Conservation (phyloP, 352 stramenopile species). For the Phytophthora syringae region DNA sequence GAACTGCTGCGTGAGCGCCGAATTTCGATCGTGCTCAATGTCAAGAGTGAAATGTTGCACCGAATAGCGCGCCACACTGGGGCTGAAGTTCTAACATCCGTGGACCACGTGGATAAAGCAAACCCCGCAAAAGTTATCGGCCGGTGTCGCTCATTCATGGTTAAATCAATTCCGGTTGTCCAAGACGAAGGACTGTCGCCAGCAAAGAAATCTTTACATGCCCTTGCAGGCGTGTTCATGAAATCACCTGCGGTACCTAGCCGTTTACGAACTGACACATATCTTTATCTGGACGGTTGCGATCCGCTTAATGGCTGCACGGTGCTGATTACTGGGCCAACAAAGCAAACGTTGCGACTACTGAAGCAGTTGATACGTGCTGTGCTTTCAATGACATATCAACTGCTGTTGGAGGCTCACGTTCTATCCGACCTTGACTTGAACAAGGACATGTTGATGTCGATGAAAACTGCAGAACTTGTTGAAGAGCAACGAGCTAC, state of each 20-base stretch:
- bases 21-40: conserved; percentile 95
- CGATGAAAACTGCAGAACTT: conserved; percentile 22
- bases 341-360: conserved; percentile 87
- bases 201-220: conserved; percentile 38
- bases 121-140: conserved; percentile 62
- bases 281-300: conserved; percentile 95
- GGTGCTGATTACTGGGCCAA: conserved; percentile 92
- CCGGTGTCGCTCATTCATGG: conserved; percentile 70
- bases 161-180: conserved; percentile 62
- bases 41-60: conserved; percentile 92
- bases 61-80: conserved; percentile 94
- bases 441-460: conserved; percentile 42
- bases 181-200: conserved; percentile 41
- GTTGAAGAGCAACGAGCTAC: conserved; percentile 46
- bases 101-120: conserved; percentile 91
- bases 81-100: conserved; percentile 91
- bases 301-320: conserved; percentile 95
- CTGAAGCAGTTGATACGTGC: conserved; percentile 93
- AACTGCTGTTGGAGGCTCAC: conserved; percentile 95
- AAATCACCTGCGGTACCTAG: conserved; percentile 27
- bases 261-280: conserved; percentile 80
- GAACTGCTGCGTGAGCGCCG: conserved; percentile 91
- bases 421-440: conserved; percentile 92
- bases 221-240: conserved; percentile 36
- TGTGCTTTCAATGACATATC: conserved; percentile 95